Percentiles rank a stretch among this genome's conserved stretches.
Conservation (phyloP, 768 basidiomycete species). For the Rubroboletus pulcherrimus region DNA sequence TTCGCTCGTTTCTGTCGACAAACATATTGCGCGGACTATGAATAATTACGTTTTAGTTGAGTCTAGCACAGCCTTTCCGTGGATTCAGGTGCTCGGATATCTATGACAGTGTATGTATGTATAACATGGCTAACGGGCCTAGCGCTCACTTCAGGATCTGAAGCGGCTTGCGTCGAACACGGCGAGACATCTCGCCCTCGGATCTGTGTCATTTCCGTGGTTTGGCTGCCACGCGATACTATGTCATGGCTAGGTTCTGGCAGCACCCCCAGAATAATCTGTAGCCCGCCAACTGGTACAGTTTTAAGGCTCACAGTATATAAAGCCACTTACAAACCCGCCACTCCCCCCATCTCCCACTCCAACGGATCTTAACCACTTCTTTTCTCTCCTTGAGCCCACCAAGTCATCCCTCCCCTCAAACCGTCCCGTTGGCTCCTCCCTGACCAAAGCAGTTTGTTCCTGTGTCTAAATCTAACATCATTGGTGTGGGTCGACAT, state of each 20-base stretch:
- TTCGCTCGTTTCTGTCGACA: too few species aligned
- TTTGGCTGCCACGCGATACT: neutral
- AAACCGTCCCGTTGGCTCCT: neutral
- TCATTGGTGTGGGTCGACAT: neutral
- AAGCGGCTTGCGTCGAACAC: neutral
- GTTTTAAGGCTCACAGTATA: neutral
- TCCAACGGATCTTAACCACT: neutral
- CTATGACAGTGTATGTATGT: too few species aligned
- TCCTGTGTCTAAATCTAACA: neutral
- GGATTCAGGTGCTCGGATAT: too few species aligned
- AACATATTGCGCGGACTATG: too few species aligned
- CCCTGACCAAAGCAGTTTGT: neutral
- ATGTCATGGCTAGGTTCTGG: neutral
- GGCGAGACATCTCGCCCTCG: neutral
- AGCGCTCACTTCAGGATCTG: neutral
- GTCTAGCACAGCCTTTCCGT: too few species aligned
- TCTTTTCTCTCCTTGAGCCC: neutral
- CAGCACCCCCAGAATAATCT: neutral
- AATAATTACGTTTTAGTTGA: too few species aligned
- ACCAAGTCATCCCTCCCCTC: neutral
- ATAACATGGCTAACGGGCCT: too few species aligned
- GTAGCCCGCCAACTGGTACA: neutral
- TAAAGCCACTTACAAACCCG: neutral
- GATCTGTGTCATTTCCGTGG: neutral
- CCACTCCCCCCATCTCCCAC: neutral